Evolutionary conservation across 306 rosid genomes (phyloP).

Genomic region (Myrica gale): DNA sequence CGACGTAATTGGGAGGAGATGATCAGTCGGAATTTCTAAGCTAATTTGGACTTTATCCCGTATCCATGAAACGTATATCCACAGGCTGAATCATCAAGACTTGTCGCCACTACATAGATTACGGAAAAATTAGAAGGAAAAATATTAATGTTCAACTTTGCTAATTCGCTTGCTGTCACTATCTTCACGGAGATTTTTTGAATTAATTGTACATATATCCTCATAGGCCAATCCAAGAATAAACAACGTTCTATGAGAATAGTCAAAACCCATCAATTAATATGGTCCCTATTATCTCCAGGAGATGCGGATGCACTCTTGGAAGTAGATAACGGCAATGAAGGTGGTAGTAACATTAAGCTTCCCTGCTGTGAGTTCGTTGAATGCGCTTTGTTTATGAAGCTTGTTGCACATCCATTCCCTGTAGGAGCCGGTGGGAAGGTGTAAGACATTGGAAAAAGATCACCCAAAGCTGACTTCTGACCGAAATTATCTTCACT

Average conservation of each 20-base stretch:
- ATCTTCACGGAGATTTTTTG: conserved; percentile 8
- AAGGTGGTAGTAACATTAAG: conserved; percentile 45
- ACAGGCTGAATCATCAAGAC: not conserved
- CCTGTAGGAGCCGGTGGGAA: conserved; percentile 33
- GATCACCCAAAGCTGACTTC: conserved; percentile 49
- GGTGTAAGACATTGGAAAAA: conserved; percentile 30
- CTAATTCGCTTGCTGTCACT: not conserved
- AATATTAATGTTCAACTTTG: not conserved
- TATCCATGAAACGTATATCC: not conserved
- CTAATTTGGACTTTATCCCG: too few species aligned
- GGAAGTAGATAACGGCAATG: conserved; percentile 57
- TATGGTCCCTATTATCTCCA: conserved; percentile 39
- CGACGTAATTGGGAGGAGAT: too few species aligned
- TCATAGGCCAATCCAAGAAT: too few species aligned
- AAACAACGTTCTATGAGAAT: not conserved
- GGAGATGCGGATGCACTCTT: conserved; percentile 70
- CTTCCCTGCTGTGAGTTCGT: conserved; percentile 37
- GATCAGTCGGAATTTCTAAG: too few species aligned
- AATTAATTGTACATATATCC: too few species aligned
- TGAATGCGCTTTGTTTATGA: conserved; percentile 39
- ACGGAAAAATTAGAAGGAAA: not conserved
- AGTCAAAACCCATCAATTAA: not conserved
- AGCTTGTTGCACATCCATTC: conserved; percentile 51
- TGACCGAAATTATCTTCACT: conserved; percentile 34
- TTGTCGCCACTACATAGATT: not conserved